These are phyloP conservation scores for Neonectria sp. DNA, from an alignment of 2,329 filamentous ascomycete genomes.

Conservation along the genomic window DNA sequence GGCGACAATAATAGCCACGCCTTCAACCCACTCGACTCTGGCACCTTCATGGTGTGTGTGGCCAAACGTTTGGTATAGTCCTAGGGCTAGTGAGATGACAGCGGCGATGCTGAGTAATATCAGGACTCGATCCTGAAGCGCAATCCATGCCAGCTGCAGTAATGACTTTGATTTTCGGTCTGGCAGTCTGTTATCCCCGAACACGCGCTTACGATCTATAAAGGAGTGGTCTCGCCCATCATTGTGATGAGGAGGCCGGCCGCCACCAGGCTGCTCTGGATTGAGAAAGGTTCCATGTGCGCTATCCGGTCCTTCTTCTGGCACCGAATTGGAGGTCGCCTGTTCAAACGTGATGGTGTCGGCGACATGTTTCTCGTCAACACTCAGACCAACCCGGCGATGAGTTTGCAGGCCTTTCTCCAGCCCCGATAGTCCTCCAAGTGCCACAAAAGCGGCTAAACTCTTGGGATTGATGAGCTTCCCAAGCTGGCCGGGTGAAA, in stretches of 20 bases:
- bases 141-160: conserved; percentile 74
- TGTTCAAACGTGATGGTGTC: too few relatives aligned
- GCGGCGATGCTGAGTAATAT: conserved; percentile 77
- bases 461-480: conserved; percentile 19
- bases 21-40: conserved; percentile 76
- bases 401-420: conserved; percentile 83
- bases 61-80: conserved; percentile 77
- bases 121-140: conserved; percentile 77
- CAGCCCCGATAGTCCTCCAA: conserved; percentile 65
- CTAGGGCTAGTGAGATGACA: conserved; percentile 75
- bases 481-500: conserved; percentile 8
- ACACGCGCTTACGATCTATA: too few relatives aligned
- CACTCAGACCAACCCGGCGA: conserved; percentile 77
- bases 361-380: conserved; percentile 65
- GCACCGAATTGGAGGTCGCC: too few relatives aligned
- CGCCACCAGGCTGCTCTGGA: too few relatives aligned
- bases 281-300: too few relatives aligned
- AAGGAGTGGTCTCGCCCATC: too few relatives aligned
- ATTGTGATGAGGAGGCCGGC: too few relatives aligned
- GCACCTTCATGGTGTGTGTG: conserved; percentile 57
- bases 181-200: too few relatives aligned
- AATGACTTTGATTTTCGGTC: conserved; percentile 72
- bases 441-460: neutral
- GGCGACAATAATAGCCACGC: conserved; percentile 77
- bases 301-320: too few relatives aligned